Base-by-base conservation (phyloP, 371 early-diverging fungal species). In the Rhizopus microsporus region DNA sequence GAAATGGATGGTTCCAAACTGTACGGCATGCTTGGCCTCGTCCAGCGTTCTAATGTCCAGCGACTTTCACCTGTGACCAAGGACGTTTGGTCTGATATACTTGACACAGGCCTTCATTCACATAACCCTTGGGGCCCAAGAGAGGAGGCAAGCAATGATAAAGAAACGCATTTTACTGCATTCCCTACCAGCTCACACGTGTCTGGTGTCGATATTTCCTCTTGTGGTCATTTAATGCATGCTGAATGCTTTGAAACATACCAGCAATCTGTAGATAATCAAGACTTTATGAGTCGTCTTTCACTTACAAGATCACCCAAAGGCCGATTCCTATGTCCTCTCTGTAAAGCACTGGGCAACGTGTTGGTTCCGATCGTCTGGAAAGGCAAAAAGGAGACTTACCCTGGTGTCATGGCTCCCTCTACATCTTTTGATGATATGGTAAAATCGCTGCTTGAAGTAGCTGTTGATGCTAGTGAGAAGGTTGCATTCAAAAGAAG, bases 211-310 rank as follows among this genome's bases (percentile, higher is more conserved):
- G 84, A 89, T 63, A 75, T 88, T 0, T 90, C 94, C 15, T 90
- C 93, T 2, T 98, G 99, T 74, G 96, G 97, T 8, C 99, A 98
- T 74, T 57, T 95, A 65, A 94, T 97, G 94, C 99, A 98, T 56
- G 77, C 88, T 16, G 80, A 86, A 34, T 98, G 98, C 71, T 94
- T 96, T 63, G 83, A 88, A 42, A 80, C 82, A 12, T 96, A 95
- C 72, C 88, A 86, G 58, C 61, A 75, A 16, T 89, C 92, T 0
- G 77, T 94, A 16, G 84, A 87, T 7, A 69, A 66, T 13, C 64
- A 63, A n/a, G 16, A 54, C 3, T 23, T 58, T 0, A n/a, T 38
- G 0, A 54, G 50, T 8, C 13, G 16, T 5, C 55, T 15, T 30
- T 29, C 30, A 1, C 37, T 69, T 78, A 15, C 77, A 77, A 1